A percentile compares a stretch with the other conserved stretches of the same genome.
phyloP scores from a whole-genome alignment of 768 basidiomycete species.

The Tricholoma sp. region DNA sequence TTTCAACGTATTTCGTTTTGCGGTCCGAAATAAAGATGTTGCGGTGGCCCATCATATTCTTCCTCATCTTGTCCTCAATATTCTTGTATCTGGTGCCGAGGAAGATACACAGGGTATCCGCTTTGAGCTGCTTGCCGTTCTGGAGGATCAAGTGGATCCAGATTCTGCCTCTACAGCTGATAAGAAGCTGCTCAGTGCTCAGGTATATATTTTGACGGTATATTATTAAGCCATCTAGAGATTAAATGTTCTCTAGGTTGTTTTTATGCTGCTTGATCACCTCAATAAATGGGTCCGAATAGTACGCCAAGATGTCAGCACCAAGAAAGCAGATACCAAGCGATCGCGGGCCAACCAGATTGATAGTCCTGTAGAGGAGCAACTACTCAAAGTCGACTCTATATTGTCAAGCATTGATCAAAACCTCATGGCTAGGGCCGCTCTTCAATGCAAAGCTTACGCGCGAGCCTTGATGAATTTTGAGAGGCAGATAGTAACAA shows the following conservation, averaged over 20 bases:
- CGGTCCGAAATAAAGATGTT: conserved; percentile 84
- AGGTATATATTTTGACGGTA: conserved; percentile 43
- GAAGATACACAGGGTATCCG: conserved; percentile 61
- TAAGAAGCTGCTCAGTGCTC: conserved; percentile 89
- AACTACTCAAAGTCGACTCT: conserved; percentile 72
- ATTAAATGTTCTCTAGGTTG: conserved; percentile 48
- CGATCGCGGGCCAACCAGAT: conserved; percentile 37
- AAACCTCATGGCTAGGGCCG: conserved; percentile 88
- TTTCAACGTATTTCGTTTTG: conserved; percentile 74
- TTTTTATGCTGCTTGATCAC: conserved; percentile 94
- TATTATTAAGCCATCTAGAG: background rate
- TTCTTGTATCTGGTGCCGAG: conserved; percentile 71
- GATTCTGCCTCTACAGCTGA: conserved; percentile 58
- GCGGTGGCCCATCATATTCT: conserved; percentile 89
- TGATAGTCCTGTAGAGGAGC: conserved; percentile 43
- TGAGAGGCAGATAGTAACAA: conserved; percentile 70
- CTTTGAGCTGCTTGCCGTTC: conserved; percentile 71
- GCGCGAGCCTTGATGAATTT: conserved; percentile 94
- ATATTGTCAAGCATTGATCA: conserved; percentile 80
- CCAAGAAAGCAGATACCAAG: conserved; percentile 46
- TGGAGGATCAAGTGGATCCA: conserved; percentile 79
- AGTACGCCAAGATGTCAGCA: conserved; percentile 58
- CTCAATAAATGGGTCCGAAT: conserved; percentile 84
- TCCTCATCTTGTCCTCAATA: conserved; percentile 86
- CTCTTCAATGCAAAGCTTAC: conserved; percentile 90